Percentiles rank a stretch among this genome's conserved stretches.
Evolutionary conservation across 2,329 filamentous ascomycete species (phyloP).

Genomic region (Xylaria sp.): DNA sequence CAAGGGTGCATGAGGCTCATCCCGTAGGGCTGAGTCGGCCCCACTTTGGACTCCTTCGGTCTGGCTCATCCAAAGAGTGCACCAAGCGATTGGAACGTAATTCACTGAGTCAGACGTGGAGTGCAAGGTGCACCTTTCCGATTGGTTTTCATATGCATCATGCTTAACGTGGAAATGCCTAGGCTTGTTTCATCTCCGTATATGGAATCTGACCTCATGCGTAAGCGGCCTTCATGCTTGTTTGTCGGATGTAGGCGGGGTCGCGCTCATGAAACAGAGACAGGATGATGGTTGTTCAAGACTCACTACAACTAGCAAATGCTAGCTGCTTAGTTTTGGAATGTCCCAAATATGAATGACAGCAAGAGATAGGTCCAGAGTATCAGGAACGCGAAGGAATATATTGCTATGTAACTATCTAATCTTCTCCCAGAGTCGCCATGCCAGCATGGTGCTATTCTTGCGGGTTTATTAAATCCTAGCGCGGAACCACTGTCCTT

Average conservation of each 20-base stretch:
- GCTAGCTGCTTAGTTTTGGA: no score
- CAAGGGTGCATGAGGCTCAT: slow-evolving; percentile 11
- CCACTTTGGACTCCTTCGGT: neutral
- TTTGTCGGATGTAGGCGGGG: no score
- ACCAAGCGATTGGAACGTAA: neutral
- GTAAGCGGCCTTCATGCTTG: neutral
- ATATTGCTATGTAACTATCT: slow-evolving; percentile 11
- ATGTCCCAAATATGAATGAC: no score
- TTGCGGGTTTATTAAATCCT: neutral
- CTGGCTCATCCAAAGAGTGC: neutral
- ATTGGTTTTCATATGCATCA: neutral
- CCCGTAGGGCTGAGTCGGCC: slow-evolving; percentile 13
- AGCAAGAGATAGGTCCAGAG: neutral
- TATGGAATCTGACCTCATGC: neutral
- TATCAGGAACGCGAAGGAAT: neutral
- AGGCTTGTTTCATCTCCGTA: neutral
- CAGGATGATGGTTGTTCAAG: no score
- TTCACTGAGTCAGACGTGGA: neutral
- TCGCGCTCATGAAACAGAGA: no score
- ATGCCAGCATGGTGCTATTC: slow-evolving; percentile 8
- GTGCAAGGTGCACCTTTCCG: neutral
- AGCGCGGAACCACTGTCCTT: neutral
- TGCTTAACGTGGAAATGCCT: neutral
- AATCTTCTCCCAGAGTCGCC: neutral
- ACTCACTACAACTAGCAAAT: no score